These are phyloP conservation scores for Acer saccharum DNA, from an alignment of 345 rosid genomes.

Conservation along the genomic window DNA sequence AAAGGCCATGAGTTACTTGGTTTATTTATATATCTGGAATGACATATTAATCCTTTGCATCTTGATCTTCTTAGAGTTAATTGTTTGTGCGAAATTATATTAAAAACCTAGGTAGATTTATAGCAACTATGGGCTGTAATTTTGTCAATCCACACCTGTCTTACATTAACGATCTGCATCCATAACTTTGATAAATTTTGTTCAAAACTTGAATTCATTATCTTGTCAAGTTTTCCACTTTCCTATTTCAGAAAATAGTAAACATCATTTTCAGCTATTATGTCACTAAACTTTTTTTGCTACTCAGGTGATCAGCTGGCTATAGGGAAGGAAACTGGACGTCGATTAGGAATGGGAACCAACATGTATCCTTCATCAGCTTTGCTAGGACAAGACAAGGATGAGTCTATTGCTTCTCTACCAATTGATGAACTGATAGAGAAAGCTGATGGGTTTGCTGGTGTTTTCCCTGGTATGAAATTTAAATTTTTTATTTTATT, in stretches of 20 bases:
- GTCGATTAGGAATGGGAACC: slow-evolving; percentile 98
- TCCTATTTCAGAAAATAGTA: slow-evolving; percentile 5
- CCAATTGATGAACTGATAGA: slow-evolving; percentile 97
- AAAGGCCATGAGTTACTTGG: not conserved
- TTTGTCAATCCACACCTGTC: not conserved
- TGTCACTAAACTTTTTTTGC: slow-evolving; percentile 22
- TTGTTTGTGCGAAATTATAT: not conserved
- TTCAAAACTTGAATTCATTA: not conserved
- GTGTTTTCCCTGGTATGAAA: slow-evolving; percentile 89
- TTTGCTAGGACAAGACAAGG: slow-evolving; percentile 90
- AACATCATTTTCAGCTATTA: not conserved
- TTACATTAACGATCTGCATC: not conserved
- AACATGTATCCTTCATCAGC: slow-evolving; percentile 99
- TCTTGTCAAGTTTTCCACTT: not conserved
- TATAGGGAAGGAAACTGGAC: slow-evolving; percentile 96
- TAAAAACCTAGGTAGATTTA: not conserved
- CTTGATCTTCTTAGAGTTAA: not conserved
- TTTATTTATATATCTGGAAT: not conserved
- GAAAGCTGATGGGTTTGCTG: slow-evolving; percentile 99
- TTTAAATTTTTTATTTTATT: not conserved
- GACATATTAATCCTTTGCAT: not conserved
- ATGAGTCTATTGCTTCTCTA: slow-evolving; percentile 85
- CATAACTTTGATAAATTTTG: not conserved
- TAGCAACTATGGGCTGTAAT: not conserved
- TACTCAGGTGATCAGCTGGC: slow-evolving; percentile 94